These are phyloP conservation scores for Powellomyces hirtus DNA, from an alignment of 192 early-diverging fungal species.

Conservation along the genomic window DNA sequence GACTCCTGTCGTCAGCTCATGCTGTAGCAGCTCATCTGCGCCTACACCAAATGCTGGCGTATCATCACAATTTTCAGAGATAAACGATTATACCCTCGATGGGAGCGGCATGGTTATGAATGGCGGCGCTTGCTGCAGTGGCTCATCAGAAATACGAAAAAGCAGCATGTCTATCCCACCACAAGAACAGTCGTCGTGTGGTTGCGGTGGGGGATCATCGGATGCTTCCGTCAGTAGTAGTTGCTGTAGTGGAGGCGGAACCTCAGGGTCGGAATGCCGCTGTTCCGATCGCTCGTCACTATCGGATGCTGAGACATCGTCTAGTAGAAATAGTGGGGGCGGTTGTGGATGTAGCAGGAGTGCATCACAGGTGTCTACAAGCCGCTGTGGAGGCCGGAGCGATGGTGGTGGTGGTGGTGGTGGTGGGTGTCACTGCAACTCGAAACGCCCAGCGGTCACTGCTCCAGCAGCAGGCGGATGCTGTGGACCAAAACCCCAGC, in stretches of 20 bases:
- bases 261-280: neutral
- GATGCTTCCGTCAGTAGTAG: neutral
- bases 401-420: neutral
- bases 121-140: neutral
- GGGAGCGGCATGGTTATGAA: neutral
- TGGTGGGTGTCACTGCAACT: neutral
- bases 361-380: neutral
- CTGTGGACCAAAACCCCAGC: neutral
- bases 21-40: neutral
- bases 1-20: neutral
- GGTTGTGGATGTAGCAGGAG: constrained; percentile 5
- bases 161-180: neutral
- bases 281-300: neutral
- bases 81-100: neutral
- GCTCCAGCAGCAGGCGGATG: neutral
- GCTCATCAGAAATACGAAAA: neutral
- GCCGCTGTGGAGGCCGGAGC: neutral
- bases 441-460: neutral
- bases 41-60: neutral
- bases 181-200: neutral
- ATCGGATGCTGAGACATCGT: neutral
- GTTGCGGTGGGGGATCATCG: neutral
- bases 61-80: neutral
- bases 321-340: neutral
- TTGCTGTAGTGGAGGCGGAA: neutral